Conservation (phyloP, 208 protist species). For the Vickermania ingenoplastis region DNA sequence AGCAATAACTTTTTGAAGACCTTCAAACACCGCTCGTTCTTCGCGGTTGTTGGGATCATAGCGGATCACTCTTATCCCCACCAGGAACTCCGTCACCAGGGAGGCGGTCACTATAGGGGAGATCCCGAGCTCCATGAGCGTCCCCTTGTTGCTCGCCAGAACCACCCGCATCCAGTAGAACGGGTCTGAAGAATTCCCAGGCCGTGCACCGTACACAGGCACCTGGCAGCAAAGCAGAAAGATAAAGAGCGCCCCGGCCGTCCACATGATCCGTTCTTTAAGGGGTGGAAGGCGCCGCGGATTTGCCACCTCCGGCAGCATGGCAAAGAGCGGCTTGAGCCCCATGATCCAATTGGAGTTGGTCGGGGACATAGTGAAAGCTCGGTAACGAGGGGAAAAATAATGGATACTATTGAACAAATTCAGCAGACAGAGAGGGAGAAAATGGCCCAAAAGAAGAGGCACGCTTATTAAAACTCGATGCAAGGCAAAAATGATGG, state of each 20-base stretch:
- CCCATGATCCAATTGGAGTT: conserved; percentile 64
- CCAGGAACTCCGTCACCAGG: conserved; percentile 98
- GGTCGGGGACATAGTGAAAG: not conserved
- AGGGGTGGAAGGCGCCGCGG: conserved; percentile 87
- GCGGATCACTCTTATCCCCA: conserved; percentile 93
- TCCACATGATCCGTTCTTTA: conserved; percentile 98
- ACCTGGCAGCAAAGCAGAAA: conserved; percentile 99
- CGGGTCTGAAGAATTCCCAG: conserved; percentile 93
- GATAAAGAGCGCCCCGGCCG: conserved; percentile 96
- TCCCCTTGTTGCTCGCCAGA: conserved; percentile 98
- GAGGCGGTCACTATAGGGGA: conserved; percentile 96
- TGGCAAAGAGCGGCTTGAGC: conserved; percentile 89
- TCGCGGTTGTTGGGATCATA: conserved; percentile 94
- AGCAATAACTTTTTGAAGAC: conserved; percentile 97
- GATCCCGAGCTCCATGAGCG: conserved; percentile 98
- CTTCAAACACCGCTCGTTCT: conserved; percentile 95
- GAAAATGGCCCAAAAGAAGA: not conserved
- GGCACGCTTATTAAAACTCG: not conserved
- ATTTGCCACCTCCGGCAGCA: conserved; percentile 94
- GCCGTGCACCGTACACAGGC: conserved; percentile 97
- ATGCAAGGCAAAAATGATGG: no score
- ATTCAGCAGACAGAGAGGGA: not conserved
- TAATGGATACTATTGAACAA: no score
- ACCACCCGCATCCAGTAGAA: conserved; percentile 99
- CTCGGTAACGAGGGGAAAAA: not conserved